A percentile compares a stretch with the other conserved stretches of the same genome.
Evolutionary conservation across 1,284 basidiomycete species (phyloP).

Genomic region (Vanrija sp.): DNA sequence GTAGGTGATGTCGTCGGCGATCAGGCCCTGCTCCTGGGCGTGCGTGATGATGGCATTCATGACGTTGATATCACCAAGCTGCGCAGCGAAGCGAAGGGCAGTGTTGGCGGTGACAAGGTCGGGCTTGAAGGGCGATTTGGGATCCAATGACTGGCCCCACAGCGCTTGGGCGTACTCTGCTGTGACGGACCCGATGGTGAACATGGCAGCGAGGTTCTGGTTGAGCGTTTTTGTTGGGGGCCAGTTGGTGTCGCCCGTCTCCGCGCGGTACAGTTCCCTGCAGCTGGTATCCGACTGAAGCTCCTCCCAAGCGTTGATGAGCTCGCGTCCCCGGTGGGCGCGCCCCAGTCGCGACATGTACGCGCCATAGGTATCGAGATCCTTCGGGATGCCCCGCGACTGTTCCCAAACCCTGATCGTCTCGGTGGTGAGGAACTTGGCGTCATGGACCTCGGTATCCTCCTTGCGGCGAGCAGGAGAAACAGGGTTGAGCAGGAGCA

Average conservation of each 20-base stretch:
- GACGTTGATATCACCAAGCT: conserved; percentile 58
- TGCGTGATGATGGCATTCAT: conserved; percentile 62
- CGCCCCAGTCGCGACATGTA: conserved; percentile 39
- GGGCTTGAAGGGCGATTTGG: conserved; percentile 48
- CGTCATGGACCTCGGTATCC: conserved; percentile 2
- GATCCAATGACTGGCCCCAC: conserved; percentile 31
- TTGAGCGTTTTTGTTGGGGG: conserved; percentile 42
- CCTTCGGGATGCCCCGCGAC: conserved; percentile 25
- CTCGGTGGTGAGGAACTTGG: background rate
- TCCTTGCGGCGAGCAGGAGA: background rate
- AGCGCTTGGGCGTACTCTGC: conserved; percentile 31
- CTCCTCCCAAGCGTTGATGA: conserved; percentile 40
- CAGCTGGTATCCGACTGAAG: conserved; percentile 30
- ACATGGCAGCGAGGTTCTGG: conserved; percentile 37
- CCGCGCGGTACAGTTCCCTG: conserved; percentile 20
- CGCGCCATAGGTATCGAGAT: conserved; percentile 43
- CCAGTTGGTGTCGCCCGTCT: conserved; percentile 14
- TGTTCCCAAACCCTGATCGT: conserved; percentile 26
- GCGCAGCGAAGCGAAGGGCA: conserved; percentile 62
- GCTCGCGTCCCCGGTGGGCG: conserved; percentile 30
- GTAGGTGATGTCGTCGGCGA: conserved; percentile 72
- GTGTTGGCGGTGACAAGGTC: conserved; percentile 75
- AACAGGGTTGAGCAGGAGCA: conserved; percentile 1
- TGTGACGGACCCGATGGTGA: conserved; percentile 30
- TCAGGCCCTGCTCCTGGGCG: conserved; percentile 52